These are phyloP conservation scores for Moesziomyces antarcticus DNA, from an alignment of 1,284 basidiomycete species.

Conservation along the genomic window DNA sequence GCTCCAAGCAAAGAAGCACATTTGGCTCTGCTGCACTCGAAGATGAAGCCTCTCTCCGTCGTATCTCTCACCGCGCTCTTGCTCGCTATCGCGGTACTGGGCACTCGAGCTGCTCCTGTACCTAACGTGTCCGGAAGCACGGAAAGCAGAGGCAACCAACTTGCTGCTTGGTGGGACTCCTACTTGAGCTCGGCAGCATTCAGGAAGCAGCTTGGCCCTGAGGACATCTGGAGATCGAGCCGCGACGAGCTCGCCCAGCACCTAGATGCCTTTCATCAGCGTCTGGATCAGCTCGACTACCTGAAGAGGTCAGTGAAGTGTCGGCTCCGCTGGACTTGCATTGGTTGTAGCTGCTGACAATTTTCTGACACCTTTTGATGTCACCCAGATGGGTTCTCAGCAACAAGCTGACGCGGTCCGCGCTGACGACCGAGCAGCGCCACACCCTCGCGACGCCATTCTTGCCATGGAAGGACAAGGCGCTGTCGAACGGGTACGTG, in stretches of 20 bases:
- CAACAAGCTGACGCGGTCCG: background rate
- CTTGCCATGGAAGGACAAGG: constrained; percentile 1
- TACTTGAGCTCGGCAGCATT: background rate
- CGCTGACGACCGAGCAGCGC: constrained; percentile 1
- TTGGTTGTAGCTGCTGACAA: background rate
- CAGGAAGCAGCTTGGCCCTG: background rate
- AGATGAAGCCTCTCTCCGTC: no score
- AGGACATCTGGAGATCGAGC: background rate
- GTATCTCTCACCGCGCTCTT: no score
- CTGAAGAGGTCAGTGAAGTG: constrained; percentile 5
- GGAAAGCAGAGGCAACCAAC: background rate
- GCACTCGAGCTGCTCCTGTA: no score
- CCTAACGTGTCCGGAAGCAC: no score
- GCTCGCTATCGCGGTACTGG: no score
- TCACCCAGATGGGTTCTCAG: constrained; percentile 3
- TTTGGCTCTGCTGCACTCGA: no score
- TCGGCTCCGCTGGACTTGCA: background rate
- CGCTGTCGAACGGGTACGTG: no score
- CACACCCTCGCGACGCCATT: constrained; percentile 8
- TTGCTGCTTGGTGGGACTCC: background rate
- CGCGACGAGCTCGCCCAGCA: background rate
- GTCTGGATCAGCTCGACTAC: background rate
- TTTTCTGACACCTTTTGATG: no score
- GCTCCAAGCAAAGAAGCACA: no score
- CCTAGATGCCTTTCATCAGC: constrained; percentile 1